A percentile compares a stretch with the other conserved stretches of the same genome.
phyloP scores from a whole-genome alignment of 2,329 filamentous ascomycete genomes.

The Dothistroma septosporum region DNA sequence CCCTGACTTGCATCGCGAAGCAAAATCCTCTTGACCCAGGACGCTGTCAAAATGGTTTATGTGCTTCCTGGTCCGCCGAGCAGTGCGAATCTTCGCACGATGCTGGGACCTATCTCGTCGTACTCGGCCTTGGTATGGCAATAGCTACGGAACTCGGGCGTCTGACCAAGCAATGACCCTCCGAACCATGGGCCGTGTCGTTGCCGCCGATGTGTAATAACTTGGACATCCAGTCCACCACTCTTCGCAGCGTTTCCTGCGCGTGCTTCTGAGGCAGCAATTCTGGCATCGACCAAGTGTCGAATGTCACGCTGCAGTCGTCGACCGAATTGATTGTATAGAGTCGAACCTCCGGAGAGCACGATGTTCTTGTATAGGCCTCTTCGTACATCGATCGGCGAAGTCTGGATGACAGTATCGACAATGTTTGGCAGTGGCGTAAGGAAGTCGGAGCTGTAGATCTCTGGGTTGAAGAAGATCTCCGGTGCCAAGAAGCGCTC shows the following conservation, averaged over 20 bases:
- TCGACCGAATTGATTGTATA: slow-evolving; percentile 98
- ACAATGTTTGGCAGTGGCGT: slow-evolving; percentile 92
- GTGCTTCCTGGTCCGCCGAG: slow-evolving; percentile 86
- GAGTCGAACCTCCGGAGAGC: slow-evolving; percentile 88
- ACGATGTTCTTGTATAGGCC: slow-evolving; percentile 99
- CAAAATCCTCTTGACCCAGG: not conserved
- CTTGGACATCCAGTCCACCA: slow-evolving; percentile 91
- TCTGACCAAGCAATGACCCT: slow-evolving; percentile 92
- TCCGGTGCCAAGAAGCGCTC: slow-evolving; percentile 97
- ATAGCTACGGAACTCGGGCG: slow-evolving; percentile 96
- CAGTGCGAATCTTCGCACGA: slow-evolving; percentile 89
- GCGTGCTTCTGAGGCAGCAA: slow-evolving; percentile 83
- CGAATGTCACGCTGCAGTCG: slow-evolving; percentile 96
- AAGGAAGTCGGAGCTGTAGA: slow-evolving; percentile 97
- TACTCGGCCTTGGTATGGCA: slow-evolving; percentile 81
- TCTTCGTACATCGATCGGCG: slow-evolving; percentile 93
- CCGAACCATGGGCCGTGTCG: slow-evolving; percentile 98
- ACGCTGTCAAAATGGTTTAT: slow-evolving; percentile 37
- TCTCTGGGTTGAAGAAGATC: slow-evolving; percentile 99
- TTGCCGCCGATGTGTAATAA: slow-evolving; percentile 96
- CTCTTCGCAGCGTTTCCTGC: slow-evolving; percentile 83
- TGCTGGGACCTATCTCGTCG: slow-evolving; percentile 92
- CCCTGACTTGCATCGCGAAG: not conserved
- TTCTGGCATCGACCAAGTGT: slow-evolving; percentile 88
- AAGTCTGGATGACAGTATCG: slow-evolving; percentile 94